A percentile compares a stretch with the other conserved stretches of the same genome.
phyloP scores from a whole-genome alignment of 345 rosid genomes.

The Eucalyptus coolabah region DNA sequence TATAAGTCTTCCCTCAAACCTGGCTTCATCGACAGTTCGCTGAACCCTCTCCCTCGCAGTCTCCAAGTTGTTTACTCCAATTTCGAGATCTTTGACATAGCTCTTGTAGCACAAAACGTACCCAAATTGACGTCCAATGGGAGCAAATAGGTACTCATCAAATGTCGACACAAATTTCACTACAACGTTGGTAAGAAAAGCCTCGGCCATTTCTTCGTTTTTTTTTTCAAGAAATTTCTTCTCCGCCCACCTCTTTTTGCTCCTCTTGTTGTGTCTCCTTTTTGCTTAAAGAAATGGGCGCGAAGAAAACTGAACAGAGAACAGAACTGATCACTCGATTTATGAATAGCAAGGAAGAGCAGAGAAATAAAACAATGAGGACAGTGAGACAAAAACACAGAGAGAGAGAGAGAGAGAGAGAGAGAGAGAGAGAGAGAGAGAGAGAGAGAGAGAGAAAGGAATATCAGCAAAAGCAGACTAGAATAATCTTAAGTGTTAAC shows the following conservation, averaged over 20 bases:
- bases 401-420: background rate
- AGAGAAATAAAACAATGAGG: background rate
- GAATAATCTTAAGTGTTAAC: too few species aligned
- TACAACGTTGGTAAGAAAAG: accelerated
- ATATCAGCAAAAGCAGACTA: too few species aligned
- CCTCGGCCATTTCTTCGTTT: background rate
- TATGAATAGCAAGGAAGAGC: background rate
- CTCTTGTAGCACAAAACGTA: background rate
- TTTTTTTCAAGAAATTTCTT: background rate
- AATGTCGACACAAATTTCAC: too few species aligned
- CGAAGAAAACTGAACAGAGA: background rate
- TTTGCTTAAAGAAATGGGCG: background rate
- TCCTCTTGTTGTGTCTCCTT: background rate
- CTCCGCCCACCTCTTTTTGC: background rate
- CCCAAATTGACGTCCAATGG: background rate
- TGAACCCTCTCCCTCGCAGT: background rate
- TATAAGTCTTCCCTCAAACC: accelerated
- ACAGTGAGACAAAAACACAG: too few species aligned
- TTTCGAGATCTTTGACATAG: background rate
- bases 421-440: background rate
- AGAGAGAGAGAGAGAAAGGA: too few species aligned
- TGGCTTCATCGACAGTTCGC: accelerated
- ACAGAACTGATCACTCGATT: background rate
- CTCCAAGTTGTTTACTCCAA: background rate
- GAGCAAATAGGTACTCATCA: background rate